phyloP scores from a whole-genome alignment of 2,329 filamentous ascomycete species.

The Nigrospora sphaerica region DNA sequence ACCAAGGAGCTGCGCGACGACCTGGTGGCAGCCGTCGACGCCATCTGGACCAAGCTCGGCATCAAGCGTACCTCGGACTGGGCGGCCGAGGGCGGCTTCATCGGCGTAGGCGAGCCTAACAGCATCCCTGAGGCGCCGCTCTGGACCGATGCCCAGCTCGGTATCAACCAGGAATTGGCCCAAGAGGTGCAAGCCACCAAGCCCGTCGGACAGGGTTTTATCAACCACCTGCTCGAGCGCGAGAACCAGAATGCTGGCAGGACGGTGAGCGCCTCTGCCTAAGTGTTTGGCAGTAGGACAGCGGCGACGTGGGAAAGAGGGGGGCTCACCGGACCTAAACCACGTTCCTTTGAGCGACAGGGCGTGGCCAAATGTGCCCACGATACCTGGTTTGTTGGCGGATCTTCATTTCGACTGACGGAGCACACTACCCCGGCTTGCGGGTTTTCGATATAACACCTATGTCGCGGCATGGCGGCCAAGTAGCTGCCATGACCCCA shows the following conservation, averaged over 20 bases:
- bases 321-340: conserved; percentile 23
- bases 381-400: conserved; percentile 11
- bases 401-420: conserved; percentile 10
- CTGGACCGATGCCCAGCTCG: conserved; percentile 87
- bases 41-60: conserved; percentile 79
- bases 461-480: too few relatives aligned
- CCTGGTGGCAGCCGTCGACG: conserved; percentile 75
- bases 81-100: conserved; percentile 85
- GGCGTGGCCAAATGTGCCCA: conserved; percentile 9
- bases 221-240: conserved; percentile 52
- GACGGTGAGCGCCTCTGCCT: conserved; percentile 25
- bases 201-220: conserved; percentile 33
- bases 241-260: conserved; percentile 28
- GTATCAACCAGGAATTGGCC: conserved; percentile 55
- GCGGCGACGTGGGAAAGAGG: conserved; percentile 4
- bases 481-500: too few relatives aligned
- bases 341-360: conserved; percentile 25
- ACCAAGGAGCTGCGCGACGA: conserved; percentile 77
- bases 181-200: conserved; percentile 50
- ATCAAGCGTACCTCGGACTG: conserved; percentile 93
- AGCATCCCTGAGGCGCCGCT: conserved; percentile 61
- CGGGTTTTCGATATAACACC: neutral
- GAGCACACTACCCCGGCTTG: neutral
- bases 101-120: conserved; percentile 76
- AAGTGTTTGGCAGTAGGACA: conserved; percentile 4